Conservation (phyloP, 768 basidiomycete genomes). For the Auricularia heimuer region DNA sequence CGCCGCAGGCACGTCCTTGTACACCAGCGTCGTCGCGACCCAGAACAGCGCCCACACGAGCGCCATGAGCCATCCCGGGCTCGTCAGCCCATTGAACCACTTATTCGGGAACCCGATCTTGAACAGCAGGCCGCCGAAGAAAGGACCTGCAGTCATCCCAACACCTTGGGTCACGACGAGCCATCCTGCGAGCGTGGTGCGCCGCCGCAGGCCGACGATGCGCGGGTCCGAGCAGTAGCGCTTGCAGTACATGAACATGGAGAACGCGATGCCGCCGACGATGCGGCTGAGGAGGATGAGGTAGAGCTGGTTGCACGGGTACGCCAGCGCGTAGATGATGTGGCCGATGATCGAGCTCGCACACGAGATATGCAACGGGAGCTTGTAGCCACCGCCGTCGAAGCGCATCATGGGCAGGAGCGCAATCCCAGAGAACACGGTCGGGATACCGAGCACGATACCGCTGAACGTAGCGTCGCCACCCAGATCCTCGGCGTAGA, state of each 20-base stretch:
- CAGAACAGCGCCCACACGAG: conserved; percentile 44
- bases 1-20: conserved; percentile 23
- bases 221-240: conserved; percentile 62
- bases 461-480: conserved; percentile 65
- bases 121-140: conserved; percentile 51
- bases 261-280: conserved; percentile 49
- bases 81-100: conserved; percentile 56
- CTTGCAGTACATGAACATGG: conserved; percentile 51
- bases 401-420: conserved; percentile 45
- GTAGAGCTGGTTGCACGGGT: conserved; percentile 49
- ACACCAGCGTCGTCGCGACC: conserved; percentile 22
- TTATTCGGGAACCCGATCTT: conserved; percentile 46
- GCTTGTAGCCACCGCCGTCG: conserved; percentile 47
- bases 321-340: conserved; percentile 52
- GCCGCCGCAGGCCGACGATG: conserved; percentile 51
- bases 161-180: conserved; percentile 52
- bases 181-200: conserved; percentile 54
- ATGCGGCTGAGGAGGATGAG: conserved; percentile 64
- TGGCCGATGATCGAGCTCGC: conserved; percentile 43
- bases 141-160: conserved; percentile 55
- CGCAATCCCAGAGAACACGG: conserved; percentile 46
- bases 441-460: conserved; percentile 58
- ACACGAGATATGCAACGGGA: conserved; percentile 47
- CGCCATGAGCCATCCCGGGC: conserved; percentile 59
- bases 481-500: conserved; percentile 52